Base-by-base conservation (phyloP, 1,284 basidiomycete species). In the Moesziomyces sp. region DNA sequence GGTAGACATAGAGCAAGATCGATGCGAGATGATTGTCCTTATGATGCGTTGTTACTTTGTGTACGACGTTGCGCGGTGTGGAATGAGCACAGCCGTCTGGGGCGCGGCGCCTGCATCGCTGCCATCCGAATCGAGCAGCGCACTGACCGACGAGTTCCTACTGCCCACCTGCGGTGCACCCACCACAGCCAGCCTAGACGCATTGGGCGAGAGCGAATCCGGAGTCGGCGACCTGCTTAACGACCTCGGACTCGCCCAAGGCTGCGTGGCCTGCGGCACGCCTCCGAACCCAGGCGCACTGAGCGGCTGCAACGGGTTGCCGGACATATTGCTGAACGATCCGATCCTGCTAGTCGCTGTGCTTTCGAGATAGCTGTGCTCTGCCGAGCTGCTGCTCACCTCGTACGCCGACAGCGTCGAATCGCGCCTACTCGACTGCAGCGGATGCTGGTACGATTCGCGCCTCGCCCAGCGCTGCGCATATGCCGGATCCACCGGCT, bases 281-380 rank as follows among this genome's bases (percentile, higher is more conserved):
- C 42, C 53, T 10, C 50, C 53, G n/a, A 68, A 60, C 0, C 59
- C 44, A 5, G 65, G 38, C 49, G 49, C 48, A 23, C 40, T 50
- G 23, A 65, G 35, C 9, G 62, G 67, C 59, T 70, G 72, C 6
- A 74, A 58, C 52, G 72, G 72, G 13, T 43, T 62, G 19, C 52
- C 63, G 4, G 62, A 45, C 57, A 61, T 61, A 48, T 65, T 61
- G 62, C 66, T 66, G 23, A 70, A 63, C 40, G 66, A 70, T 38
- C 62, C 62, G 23, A 74, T 63, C 18, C 72, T 55, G 53, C 72
- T 74, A 18, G 58, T 69, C 16, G 67, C 52, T n/a, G 52, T 73
- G 53, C 70, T 66, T 5, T 70, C 62, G 34, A 51, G 21, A 11
- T 58, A 57, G 52, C 58, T 65, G 44, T 74, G 71, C 47, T 56